Evolutionary conservation across 352 stramenopile genomes (phyloP).

Genomic region (Phytophthora vignae): DNA sequence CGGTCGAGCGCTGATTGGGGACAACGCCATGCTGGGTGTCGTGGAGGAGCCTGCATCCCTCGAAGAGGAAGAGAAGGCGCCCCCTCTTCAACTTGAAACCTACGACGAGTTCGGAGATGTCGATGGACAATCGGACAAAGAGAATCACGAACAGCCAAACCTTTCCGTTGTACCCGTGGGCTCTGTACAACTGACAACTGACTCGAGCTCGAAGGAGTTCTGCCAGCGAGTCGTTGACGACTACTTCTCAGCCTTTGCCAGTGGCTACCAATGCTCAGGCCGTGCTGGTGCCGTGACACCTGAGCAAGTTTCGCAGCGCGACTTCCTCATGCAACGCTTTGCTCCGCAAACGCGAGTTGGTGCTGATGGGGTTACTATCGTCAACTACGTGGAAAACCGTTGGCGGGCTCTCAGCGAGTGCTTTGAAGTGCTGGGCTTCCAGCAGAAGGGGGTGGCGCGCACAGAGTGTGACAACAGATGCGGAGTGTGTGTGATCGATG

Average conservation of each 20-base stretch:
- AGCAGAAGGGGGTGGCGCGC: conserved; percentile 7
- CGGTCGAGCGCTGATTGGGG: conserved; percentile 17
- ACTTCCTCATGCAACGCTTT: conserved; percentile 15
- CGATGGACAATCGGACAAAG: neutral
- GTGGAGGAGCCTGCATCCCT: neutral
- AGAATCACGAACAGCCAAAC: neutral
- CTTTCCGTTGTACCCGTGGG: neutral
- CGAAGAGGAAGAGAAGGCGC: conserved; percentile 14
- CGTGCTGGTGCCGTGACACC: neutral
- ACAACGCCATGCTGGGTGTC: conserved; percentile 26
- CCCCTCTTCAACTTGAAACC: neutral
- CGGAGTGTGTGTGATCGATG: neutral
- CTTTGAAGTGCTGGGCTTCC: conserved; percentile 17
- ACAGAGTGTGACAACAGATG: neutral
- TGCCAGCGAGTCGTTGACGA: conserved; percentile 16
- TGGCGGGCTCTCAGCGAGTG: conserved; percentile 4
- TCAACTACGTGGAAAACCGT: neutral
- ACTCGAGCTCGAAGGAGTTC: conserved; percentile 7
- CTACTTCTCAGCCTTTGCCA: conserved; percentile 21
- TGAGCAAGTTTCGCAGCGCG: neutral
- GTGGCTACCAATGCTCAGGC: neutral
- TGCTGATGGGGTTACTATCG: neutral
- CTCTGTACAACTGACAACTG: neutral
- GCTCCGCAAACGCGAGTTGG: neutral
- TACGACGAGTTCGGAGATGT: neutral